Conservation (phyloP, 768 basidiomycete genomes). For the Heimioporus sp. region DNA sequence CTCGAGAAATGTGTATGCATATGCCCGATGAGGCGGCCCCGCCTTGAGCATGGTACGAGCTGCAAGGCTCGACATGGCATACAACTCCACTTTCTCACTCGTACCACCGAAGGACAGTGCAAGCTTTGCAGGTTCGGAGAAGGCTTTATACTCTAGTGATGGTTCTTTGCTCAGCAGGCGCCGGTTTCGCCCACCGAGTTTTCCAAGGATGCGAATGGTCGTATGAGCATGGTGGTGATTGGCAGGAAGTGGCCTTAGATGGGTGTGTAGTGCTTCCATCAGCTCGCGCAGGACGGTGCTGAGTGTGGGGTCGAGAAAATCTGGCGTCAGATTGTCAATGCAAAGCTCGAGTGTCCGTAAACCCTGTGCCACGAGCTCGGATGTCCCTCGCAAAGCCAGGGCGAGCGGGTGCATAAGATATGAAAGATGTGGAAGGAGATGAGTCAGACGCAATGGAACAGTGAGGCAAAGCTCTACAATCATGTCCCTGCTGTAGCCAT, state of each 20-base stretch:
- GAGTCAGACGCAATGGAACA: conserved; percentile 91
- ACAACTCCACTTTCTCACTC: conserved; percentile 61
- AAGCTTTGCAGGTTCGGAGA: conserved; percentile 69
- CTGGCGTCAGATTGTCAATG: conserved; percentile 96
- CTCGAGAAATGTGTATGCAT: conserved; percentile 72
- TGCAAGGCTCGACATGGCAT: conserved; percentile 65
- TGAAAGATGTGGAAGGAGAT: conserved; percentile 90
- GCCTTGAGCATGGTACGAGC: conserved; percentile 55
- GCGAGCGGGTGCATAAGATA: conserved; percentile 97
- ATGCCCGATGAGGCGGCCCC: conserved; percentile 38
- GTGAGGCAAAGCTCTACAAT: conserved; percentile 97
- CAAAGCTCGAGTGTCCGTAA: conserved; percentile 96
- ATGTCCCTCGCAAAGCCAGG: conserved; percentile 79
- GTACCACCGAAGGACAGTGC: conserved; percentile 73
- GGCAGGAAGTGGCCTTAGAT: conserved; percentile 85
- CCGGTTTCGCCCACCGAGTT: conserved; percentile 92
- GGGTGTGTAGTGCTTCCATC: conserved; percentile 91
- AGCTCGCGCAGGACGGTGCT: conserved; percentile 89
- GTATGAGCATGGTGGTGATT: conserved; percentile 91
- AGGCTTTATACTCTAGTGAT: conserved; percentile 64
- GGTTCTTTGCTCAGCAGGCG: conserved; percentile 82
- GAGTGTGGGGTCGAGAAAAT: conserved; percentile 95
- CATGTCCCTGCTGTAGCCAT: conserved; percentile 82
- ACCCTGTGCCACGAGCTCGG: conserved; percentile 93
- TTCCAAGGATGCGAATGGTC: conserved; percentile 94